Base-by-base conservation (phyloP, 345 rosid genomes). In the Populus ilicifolia region DNA sequence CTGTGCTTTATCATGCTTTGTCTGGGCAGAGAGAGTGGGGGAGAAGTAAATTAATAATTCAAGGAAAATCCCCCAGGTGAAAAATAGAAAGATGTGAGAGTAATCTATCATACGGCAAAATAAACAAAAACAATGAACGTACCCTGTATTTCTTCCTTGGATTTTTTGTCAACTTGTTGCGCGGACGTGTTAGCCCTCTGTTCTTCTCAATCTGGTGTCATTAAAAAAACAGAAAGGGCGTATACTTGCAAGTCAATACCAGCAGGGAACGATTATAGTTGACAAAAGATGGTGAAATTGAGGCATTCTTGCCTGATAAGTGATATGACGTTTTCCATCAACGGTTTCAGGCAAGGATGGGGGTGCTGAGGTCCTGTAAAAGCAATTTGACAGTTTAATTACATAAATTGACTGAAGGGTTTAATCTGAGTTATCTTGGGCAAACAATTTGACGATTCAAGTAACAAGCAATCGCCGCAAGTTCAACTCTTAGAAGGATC, bases 81-180 rank as follows among this genome's bases (percentile, higher is more conserved):
- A 5, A 10, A 64, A 74, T 1, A 25, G n/a, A 27, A 8, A 2
- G 23, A 6, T 20, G 16, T 48, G 2, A 27, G 4, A 67, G 13
- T 73, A 33, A 11, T 44, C 18, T 21, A 20, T 46, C 39, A 62
- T 48, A 20, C 30, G 23, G 44, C 41, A 9, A 36, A 41, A 69
- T 5, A 8, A n/a, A 17, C 35, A 4, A 67, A 66, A 11, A 18
- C 29, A 59, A 21, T 35, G 21, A 67, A n/a, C 30, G 17, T 88
- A 88, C 96, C 93, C 92, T 73, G 86, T 91, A 87, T 46, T 92
- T 94, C 91, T 89, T 92, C 80, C 99, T 88, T 8, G 98, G 99
- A 78, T 92, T 92, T 78, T 95, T 95, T 6, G 5, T 50, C 12
- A 79, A 80, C 86, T 84, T 95, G 85, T 87, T 89, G 59, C 92